Base-by-base conservation (phyloP, 805 yeast species). In the Candida ortonii region DNA sequence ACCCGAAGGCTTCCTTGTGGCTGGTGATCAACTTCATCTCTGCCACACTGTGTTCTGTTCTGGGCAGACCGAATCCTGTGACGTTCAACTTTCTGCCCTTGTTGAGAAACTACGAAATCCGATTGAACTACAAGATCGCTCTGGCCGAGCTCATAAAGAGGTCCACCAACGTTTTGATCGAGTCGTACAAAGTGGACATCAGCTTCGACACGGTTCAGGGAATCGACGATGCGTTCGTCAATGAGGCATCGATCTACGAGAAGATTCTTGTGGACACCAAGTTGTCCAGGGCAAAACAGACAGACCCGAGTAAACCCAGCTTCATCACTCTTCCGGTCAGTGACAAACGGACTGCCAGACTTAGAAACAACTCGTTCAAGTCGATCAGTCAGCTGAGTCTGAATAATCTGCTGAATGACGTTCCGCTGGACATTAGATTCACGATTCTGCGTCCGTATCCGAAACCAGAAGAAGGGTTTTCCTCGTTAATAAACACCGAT, bases 31-130 rank as follows among this genome's bases (percentile, higher is more conserved):
- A 70, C 41, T 64, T 68, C 39, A 55, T 70, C 16, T 58, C 68
- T n/a, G 70, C 74, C 2, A 71, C 70, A 22, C 46, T 70, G 13
- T 71, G 78, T 46, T 68, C 76, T 1, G 67, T 71, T 11, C 55
- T 72, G 16, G 78, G 78, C 7, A 57, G 78, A 42, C 78, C 78
- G 3, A 73, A 71, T 41, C 79, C 79, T 1, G 72, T 73, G 7
- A 67, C 75, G 1, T 60, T 60, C 41, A 55, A 53, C 14, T 60
- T 57, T 36, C 62, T 57, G 37, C 63, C 65, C 1, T 42, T 60
- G 33, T 31, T 57, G 22, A 49, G 49, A 25, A 57, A 56, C 33
- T 57, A 56, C 39, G 62, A 59, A 35, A 59, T 59, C 27, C 36
- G 62, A 24, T 42, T 61, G 30, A 58, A 59, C 36, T 61, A 70